Conservation (phyloP, 768 basidiomycete species). For the Lentinula sp. region DNA sequence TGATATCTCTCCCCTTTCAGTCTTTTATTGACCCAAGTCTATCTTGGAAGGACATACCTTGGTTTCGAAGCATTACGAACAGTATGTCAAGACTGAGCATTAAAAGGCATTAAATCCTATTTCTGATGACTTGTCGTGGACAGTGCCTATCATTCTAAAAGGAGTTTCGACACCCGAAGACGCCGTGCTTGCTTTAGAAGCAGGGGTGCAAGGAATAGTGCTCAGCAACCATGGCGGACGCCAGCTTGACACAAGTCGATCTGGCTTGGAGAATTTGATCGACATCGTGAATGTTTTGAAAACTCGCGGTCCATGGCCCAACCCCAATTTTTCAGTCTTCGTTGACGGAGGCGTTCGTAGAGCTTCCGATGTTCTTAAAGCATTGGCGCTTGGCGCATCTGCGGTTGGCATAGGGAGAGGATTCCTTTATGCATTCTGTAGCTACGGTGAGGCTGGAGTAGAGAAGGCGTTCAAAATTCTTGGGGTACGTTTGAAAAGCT, state of each 20-base stretch:
- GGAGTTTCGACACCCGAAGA: constrained; percentile 66
- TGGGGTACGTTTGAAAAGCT: constrained; percentile 35
- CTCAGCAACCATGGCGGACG: constrained; percentile 84
- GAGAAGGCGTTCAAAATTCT: constrained; percentile 78
- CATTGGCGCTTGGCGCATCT: constrained; percentile 83
- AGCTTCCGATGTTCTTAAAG: constrained; percentile 87
- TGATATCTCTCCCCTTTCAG: constrained; percentile 24
- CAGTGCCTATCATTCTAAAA: constrained; percentile 91
- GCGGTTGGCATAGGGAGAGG: constrained; percentile 88
- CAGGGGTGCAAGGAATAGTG: constrained; percentile 70
- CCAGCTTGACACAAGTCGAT: constrained; percentile 74
- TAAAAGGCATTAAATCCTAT: background rate
- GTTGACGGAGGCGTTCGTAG: constrained; percentile 91
- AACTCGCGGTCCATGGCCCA: constrained; percentile 66
- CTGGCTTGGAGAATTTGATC: constrained; percentile 82
- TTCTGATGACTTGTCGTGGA: background rate
- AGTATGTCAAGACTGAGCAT: constrained; percentile 14
- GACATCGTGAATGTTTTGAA: constrained; percentile 75
- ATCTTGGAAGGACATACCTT: constrained; percentile 79
- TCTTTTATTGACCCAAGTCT: constrained; percentile 94
- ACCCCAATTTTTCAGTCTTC: constrained; percentile 76
- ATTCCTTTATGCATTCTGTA: constrained; percentile 83
- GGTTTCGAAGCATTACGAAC: constrained; percentile 60
- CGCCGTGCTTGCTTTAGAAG: constrained; percentile 78
- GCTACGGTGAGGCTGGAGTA: constrained; percentile 86